Evolutionary conservation across 2,329 filamentous ascomycete genomes (phyloP).

Genomic region (Sporothrix dimorphospora): DNA sequence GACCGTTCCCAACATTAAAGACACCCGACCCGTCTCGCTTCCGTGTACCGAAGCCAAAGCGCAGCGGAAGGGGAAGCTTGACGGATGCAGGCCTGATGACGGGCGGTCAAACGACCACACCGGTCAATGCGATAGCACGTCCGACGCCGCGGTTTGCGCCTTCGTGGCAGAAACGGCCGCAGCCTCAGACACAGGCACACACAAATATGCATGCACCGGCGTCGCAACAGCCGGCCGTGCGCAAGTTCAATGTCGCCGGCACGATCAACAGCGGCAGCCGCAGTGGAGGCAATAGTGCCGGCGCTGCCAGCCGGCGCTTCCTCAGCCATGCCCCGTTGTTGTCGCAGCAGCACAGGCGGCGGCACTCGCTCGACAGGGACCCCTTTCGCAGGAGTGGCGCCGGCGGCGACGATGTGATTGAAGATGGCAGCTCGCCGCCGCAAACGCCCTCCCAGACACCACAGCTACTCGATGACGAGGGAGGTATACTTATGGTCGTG

Average conservation of each 20-base stretch:
- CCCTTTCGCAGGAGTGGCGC: background rate
- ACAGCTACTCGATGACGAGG: background rate
- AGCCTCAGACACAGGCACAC: conserved; percentile 7
- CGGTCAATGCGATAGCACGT: conserved; percentile 2
- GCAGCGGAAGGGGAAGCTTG: background rate
- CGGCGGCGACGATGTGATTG: conserved; percentile 24
- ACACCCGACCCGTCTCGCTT: conserved; percentile 25
- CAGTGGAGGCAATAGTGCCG: background rate
- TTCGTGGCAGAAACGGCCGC: conserved; percentile 20
- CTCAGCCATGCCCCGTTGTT: background rate
- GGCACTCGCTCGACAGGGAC: background rate
- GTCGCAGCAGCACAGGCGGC: background rate
- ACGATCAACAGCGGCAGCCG: background rate
- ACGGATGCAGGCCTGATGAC: background rate
- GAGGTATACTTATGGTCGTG: background rate
- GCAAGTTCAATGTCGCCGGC: background rate
- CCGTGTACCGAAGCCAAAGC: background rate
- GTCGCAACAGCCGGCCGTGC: background rate
- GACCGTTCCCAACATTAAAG: background rate
- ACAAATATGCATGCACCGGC: background rate
- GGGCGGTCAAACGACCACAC: background rate
- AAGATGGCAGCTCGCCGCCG: conserved; percentile 30
- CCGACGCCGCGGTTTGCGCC: conserved; percentile 29
- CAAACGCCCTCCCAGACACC: background rate
- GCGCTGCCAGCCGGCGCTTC: background rate